Evolutionary conservation across 139 green algal genomes (phyloP), one percentile per base, ranked within the genome.

Genomic region (Haematococcus lacustris): DNA sequence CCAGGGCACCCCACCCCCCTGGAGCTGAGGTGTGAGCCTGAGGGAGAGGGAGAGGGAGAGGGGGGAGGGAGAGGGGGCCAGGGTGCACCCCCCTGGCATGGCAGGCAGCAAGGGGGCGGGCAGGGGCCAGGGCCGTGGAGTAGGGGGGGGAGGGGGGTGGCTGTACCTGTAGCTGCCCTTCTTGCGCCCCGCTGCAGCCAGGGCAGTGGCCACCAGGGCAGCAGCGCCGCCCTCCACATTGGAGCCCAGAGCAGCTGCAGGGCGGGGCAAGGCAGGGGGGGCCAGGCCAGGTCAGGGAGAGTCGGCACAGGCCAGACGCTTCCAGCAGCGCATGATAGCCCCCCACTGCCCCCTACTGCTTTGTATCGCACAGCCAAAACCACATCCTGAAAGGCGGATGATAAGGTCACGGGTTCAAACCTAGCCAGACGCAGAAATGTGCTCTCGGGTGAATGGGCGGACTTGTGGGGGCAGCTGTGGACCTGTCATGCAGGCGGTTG

Each of bases 91-190:
- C 2, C 5, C 51, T 6, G 25, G 13, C 61, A 41, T 50, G n/a
- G 32, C 61, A 41, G 13, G 13, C 3, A 53, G 53, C 13, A 53
- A 53, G 64, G 2, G 28, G 9, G 64, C 38, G 6, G 64, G 17
- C 30, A 53, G 32, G 64, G 38, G 64, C 38, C 3, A 51, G 21
- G 7, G 43, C 43, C 25, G 4, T 43, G 33, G 3, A 43, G 6
- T 3, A 35, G 47, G 39, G 7, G 64, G 23, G 43, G 43, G n/a
- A 62, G 13, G 32, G 17, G 40, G 9, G 30, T 40, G 30, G 6
- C 13, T 60, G 17, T 40, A 64, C 40, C 40, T 63, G 30, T 74
- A 82, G 9, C 32, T 51, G 30, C 35, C 60, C 72, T 82, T 82
- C 26, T 71, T 71, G 1, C 77, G 50, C 0, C 33, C 50, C 33